Evolutionary conservation across 345 rosid genomes (phyloP).

Genomic region (Murraya paniculata): DNA sequence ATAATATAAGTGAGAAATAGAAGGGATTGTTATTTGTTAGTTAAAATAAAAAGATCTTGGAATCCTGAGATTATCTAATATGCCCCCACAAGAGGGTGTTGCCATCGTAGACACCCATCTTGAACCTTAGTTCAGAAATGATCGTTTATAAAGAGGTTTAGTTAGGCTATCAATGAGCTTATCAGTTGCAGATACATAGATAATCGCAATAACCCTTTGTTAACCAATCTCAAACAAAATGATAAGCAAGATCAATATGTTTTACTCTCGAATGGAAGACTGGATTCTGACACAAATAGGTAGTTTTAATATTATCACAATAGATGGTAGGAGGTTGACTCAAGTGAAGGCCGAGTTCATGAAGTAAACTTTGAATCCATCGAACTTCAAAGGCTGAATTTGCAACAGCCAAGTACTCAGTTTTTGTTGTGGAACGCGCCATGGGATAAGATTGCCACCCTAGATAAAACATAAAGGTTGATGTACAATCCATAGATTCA

Average conservation of each 20-base stretch:
- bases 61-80: too few species aligned
- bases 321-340: background rate
- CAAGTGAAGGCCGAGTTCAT: background rate
- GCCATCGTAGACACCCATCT: too few species aligned
- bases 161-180: background rate
- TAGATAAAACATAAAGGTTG: too few species aligned
- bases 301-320: background rate
- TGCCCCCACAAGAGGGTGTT: too few species aligned
- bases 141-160: background rate
- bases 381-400: background rate
- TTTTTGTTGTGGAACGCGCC: too few species aligned
- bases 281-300: background rate
- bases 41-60: too few species aligned
- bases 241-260: conserved; percentile 3
- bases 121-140: too few species aligned
- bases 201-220: background rate
- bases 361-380: background rate
- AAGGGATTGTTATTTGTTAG: too few species aligned
- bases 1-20: too few species aligned
- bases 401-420: too few species aligned
- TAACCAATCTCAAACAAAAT: background rate
- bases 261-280: conserved; percentile 6
- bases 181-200: background rate
- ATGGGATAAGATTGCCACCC: too few species aligned
- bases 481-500: too few species aligned